These are phyloP conservation scores for Anthracocystis walkeri DNA, from an alignment of 1,284 basidiomycete genomes.

Conservation along the genomic window DNA sequence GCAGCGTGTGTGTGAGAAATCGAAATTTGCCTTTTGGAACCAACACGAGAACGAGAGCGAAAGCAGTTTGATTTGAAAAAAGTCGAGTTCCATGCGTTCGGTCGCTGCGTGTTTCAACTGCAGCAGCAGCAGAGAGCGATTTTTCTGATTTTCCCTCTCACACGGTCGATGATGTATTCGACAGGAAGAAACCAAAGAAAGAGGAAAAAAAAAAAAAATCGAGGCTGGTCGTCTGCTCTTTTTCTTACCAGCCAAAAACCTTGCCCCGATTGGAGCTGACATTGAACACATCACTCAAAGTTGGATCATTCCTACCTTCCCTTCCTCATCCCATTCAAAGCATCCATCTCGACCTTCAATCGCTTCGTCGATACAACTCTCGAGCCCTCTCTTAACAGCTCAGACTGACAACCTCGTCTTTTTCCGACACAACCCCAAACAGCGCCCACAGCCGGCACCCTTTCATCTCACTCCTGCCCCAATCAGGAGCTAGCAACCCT, in stretches of 20 bases:
- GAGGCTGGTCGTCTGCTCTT: conserved; percentile 15
- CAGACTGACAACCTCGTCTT: not conserved
- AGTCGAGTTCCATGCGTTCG: too few species aligned
- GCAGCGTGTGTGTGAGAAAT: not conserved
- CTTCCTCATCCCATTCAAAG: conserved; percentile 1
- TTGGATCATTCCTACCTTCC: not conserved
- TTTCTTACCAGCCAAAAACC: not conserved
- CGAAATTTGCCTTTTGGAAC: not conserved
- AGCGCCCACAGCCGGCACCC: conserved; percentile 40
- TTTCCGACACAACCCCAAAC: not conserved
- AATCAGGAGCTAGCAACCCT: conserved; percentile 54
- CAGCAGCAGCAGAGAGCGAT: conserved; percentile 4
- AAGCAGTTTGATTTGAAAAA: conserved; percentile 1
- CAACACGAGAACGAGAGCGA: not conserved
- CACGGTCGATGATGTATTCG: not conserved
- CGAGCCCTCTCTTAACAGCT: not conserved
- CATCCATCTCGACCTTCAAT: conserved; percentile 3
- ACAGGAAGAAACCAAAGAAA: conserved; percentile 5
- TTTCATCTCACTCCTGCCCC: conserved; percentile 33
- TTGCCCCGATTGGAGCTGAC: conserved; percentile 9
- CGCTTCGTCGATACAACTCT: conserved; percentile 5
- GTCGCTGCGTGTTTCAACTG: not conserved
- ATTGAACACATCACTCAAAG: not conserved
- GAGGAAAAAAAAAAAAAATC: conserved; percentile 9
- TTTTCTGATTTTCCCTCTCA: not conserved